These are phyloP conservation scores for Diaporthe destruens DNA, from an alignment of 2,329 filamentous ascomycete species.

Conservation along the genomic window DNA sequence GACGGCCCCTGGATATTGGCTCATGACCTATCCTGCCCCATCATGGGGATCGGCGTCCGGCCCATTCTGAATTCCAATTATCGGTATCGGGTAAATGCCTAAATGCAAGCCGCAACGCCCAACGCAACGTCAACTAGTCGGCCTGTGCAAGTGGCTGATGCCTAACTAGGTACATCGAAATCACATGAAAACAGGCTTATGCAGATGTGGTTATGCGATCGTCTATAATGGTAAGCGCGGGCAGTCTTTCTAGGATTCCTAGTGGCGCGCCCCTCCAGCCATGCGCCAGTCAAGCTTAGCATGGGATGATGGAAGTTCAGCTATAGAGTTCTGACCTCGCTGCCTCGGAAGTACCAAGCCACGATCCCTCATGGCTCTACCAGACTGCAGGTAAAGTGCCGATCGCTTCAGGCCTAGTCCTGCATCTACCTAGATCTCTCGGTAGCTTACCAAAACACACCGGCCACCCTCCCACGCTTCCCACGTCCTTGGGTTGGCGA, in stretches of 20 bases:
- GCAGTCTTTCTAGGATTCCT: not conserved
- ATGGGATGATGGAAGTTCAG: not conserved
- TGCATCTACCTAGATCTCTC: not conserved
- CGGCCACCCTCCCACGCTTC: not conserved
- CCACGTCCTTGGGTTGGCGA: not conserved
- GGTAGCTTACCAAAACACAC: not conserved
- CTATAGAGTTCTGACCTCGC: slow-evolving; percentile 22
- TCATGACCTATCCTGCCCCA: not conserved
- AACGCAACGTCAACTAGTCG: not conserved
- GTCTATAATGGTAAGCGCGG: not conserved
- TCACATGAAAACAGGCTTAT: not conserved
- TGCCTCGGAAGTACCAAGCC: slow-evolving; percentile 15
- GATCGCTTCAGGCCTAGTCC: not conserved
- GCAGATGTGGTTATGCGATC: not conserved
- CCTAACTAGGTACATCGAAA: not conserved
- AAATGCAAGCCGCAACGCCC: not conserved
- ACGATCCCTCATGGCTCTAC: not conserved
- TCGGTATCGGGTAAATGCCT: not conserved
- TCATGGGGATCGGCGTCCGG: not conserved
- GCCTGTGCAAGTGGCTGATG: not conserved
- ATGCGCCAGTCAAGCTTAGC: not conserved
- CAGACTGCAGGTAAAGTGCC: not conserved
- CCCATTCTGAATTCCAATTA: not conserved
- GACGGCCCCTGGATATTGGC: not conserved
- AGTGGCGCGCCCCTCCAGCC: not conserved